These are phyloP conservation scores for Knoxia roxburghii DNA, from an alignment of 257 asterid genomes.

Conservation along the genomic window DNA sequence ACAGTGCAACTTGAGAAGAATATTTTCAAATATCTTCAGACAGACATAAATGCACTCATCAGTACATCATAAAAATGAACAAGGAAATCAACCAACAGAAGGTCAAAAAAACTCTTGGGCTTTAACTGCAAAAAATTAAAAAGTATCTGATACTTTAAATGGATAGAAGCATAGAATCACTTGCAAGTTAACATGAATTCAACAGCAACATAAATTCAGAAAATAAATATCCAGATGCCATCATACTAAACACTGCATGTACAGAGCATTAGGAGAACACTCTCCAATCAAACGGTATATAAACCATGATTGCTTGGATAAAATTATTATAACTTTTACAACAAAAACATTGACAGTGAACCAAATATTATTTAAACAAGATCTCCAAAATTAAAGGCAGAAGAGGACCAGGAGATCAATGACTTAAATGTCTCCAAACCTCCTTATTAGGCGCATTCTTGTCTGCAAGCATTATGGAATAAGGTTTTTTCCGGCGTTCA, in stretches of 20 bases:
- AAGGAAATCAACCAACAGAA: neutral
- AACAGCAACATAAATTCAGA: neutral
- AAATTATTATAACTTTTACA: neutral
- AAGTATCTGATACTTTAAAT: neutral
- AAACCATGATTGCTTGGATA: neutral
- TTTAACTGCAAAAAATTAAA: neutral
- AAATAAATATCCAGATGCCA: neutral
- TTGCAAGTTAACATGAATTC: neutral
- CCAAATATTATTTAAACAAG: neutral
- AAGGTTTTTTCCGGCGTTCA: conserved; percentile 70
- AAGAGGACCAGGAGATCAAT: neutral
- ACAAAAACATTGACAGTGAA: neutral
- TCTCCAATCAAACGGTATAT: neutral
- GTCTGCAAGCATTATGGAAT: conserved; percentile 88
- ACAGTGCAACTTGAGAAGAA: no score
- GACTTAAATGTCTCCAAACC: conserved; percentile 80
- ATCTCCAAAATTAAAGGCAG: neutral
- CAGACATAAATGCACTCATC: neutral
- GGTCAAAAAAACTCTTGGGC: neutral
- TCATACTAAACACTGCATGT: neutral
- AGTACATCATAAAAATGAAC: neutral
- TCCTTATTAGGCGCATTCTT: conserved; percentile 98
- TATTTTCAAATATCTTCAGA: neutral
- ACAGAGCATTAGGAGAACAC: neutral
- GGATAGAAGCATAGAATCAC: neutral